phyloP scores from a whole-genome alignment of 1,284 basidiomycete species.

The Trichosporon ovoides region DNA sequence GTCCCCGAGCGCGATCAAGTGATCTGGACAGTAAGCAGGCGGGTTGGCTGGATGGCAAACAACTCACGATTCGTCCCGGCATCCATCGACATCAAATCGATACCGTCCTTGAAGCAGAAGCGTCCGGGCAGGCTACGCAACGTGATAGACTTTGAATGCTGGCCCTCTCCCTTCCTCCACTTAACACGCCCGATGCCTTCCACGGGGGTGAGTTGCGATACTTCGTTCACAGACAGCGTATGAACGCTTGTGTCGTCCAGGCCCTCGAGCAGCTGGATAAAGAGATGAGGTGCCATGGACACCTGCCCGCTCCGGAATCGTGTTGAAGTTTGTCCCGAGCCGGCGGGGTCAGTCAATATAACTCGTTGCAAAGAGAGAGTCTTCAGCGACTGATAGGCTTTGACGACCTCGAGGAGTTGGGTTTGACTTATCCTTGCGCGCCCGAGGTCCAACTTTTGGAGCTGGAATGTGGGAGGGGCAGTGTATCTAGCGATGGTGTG shows the following conservation, averaged over 20 bases:
- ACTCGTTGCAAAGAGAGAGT: background rate
- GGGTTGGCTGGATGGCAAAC: too few relatives aligned
- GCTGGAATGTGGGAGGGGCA: background rate
- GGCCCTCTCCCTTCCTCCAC: background rate
- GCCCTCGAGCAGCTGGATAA: background rate
- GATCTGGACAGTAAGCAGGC: too few relatives aligned
- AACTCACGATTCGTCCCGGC: background rate
- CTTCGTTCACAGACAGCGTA: background rate
- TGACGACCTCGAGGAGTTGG: background rate
- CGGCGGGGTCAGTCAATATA: background rate
- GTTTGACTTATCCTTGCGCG: background rate
- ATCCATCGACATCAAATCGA: background rate
- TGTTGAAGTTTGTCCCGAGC: too few relatives aligned
- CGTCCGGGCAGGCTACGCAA: background rate
- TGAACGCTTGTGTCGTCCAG: background rate
- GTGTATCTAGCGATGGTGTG: background rate
- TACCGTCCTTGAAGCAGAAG: background rate
- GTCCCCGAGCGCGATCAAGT: too few relatives aligned
- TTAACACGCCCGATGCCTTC: background rate
- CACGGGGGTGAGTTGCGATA: background rate
- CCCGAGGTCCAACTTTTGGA: background rate
- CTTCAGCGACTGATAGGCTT: background rate
- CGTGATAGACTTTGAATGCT: background rate
- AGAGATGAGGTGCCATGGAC: background rate
- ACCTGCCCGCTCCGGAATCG: too few relatives aligned